phyloP scores from a whole-genome alignment of 768 basidiomycete species.

The Tricholoma saponaceum region DNA sequence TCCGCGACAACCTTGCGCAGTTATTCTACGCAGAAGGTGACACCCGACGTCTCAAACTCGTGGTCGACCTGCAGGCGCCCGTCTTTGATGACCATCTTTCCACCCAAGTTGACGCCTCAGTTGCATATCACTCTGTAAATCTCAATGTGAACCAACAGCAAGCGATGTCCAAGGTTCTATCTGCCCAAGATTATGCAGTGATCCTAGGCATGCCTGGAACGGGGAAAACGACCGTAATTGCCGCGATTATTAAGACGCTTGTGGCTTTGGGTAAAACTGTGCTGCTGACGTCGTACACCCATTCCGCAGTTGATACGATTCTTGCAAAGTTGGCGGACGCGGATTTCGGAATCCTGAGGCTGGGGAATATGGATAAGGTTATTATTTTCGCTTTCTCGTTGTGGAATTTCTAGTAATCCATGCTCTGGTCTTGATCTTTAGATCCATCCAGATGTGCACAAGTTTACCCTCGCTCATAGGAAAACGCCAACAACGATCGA shows the following conservation, averaged over 20 bases:
- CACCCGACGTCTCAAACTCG: constrained; percentile 55
- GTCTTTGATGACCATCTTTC: constrained; percentile 40
- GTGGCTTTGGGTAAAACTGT: constrained; percentile 84
- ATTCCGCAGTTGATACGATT: constrained; percentile 98
- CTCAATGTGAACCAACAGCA: constrained; percentile 71
- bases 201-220: constrained; percentile 98
- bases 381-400: constrained; percentile 9
- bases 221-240: constrained; percentile 95
- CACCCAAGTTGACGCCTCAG: constrained; percentile 15
- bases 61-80: constrained; percentile 80
- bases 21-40: constrained; percentile 84
- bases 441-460: constrained; percentile 80
- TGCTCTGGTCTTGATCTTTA: constrained; percentile 24
- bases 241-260: constrained; percentile 76
- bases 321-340: constrained; percentile 68
- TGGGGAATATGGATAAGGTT: constrained; percentile 94
- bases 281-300: constrained; percentile 89
- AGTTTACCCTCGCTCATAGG: constrained; percentile 61
- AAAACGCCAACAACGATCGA: constrained; percentile 63
- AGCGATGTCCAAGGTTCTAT: constrained; percentile 72
- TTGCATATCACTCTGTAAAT: constrained; percentile 27
- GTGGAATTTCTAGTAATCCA: background rate
- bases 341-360: constrained; percentile 71
- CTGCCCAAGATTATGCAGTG: constrained; percentile 85
- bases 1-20: constrained; percentile 87